Conservation (phyloP, 1,139 yeast genomes). For the Kodamaea suecica region DNA sequence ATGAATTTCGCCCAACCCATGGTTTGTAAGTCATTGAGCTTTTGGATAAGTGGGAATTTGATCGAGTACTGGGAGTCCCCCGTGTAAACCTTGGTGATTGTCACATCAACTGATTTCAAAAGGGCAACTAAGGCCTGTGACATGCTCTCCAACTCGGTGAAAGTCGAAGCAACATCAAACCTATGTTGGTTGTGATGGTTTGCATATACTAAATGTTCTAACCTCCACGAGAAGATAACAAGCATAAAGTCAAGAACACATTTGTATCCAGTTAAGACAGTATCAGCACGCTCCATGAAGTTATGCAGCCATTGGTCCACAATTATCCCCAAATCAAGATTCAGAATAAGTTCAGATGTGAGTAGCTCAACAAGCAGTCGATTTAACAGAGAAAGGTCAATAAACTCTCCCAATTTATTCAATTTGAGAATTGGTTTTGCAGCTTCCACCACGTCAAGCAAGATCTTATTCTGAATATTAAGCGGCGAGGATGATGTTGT, state of each 20-base stretch:
- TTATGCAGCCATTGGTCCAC: slow-evolving; percentile 22
- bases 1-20: slow-evolving; percentile 25
- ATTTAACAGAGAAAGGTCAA: slow-evolving; percentile 13
- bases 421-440: slow-evolving; percentile 25
- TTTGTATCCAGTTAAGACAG: slow-evolving; percentile 17
- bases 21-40: slow-evolving; percentile 24
- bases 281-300: slow-evolving; percentile 16
- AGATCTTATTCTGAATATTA: slow-evolving; percentile 17
- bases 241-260: slow-evolving; percentile 26
- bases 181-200: slow-evolving; percentile 16
- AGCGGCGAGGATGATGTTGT: slow-evolving; percentile 2
- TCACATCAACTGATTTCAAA: slow-evolving; percentile 3
- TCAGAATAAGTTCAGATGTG: slow-evolving; percentile 17
- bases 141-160: slow-evolving; percentile 12
- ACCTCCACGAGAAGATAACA: slow-evolving; percentile 31
- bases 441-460: slow-evolving; percentile 16
- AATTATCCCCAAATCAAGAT: slow-evolving; percentile 20
- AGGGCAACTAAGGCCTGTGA: slow-evolving; percentile 1
- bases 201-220: slow-evolving; percentile 30
- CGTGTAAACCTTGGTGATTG: not conserved
- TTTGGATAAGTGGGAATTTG: slow-evolving; percentile 13
- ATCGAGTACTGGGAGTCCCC: not conserved
- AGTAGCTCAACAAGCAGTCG: slow-evolving; percentile 15
- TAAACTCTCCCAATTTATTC: slow-evolving; percentile 25
- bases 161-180: slow-evolving; percentile 19